A percentile compares a stretch with the other conserved stretches of the same genome.
phyloP scores from a whole-genome alignment of 805 yeast genomes.

The Saccharomycopsis javanensis region DNA sequence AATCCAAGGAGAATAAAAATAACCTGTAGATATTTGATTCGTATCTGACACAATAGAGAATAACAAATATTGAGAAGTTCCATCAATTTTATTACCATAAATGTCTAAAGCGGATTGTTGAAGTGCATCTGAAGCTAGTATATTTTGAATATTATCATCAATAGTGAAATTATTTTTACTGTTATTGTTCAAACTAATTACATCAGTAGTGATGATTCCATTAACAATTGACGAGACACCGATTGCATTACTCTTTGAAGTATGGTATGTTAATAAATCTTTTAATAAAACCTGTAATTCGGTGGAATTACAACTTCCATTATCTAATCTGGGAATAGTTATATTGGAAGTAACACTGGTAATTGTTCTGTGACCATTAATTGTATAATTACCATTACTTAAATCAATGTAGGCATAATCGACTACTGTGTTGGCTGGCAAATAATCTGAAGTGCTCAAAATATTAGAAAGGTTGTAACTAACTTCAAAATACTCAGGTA shows the following conservation, averaged over 20 bases:
- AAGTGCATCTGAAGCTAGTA: not conserved
- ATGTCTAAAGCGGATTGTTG: not conserved
- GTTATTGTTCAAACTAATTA: not conserved
- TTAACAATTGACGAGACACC: not conserved
- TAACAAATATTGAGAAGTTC: not conserved
- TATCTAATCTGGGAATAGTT: not conserved
- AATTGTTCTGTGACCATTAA: not conserved
- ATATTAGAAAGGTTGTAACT: not conserved
- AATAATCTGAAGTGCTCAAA: not conserved
- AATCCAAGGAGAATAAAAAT: not conserved
- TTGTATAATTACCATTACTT: not conserved
- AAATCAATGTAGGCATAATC: not conserved
- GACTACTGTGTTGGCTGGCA: not conserved
- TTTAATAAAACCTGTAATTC: not conserved
- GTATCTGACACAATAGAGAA: not conserved
- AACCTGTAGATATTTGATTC: not conserved
- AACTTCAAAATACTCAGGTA: not conserved
- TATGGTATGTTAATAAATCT: not conserved
- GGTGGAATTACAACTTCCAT: not conserved
- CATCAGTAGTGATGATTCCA: not conserved
- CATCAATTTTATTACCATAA: not conserved
- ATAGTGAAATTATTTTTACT: not conserved
- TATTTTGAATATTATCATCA: not conserved
- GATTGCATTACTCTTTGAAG: not conserved
- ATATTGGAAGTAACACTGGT: not conserved